Base-by-base conservation (phyloP, 1,284 basidiomycete species). In the Boletus sp. region DNA sequence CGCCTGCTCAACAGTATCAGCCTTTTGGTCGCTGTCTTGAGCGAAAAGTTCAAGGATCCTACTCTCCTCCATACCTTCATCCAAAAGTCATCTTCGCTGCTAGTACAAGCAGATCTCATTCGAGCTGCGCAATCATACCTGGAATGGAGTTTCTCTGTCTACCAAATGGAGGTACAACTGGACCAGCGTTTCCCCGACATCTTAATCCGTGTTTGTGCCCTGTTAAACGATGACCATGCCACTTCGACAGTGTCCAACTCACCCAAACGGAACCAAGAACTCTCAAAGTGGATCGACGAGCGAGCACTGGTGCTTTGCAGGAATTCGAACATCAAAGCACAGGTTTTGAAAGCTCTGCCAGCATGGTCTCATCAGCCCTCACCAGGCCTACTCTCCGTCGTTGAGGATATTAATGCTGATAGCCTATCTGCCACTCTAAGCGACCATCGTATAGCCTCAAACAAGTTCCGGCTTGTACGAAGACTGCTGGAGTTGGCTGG, bases 391-490 rank as follows among this genome's bases (percentile, higher is more conserved):
- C 57, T 67, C 6, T 61, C 69, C 8, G 57, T 78, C 16, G 73
- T 70, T 30, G 69, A 74, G 12, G 69, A 72, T 22, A 71, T 81
- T 36, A 69, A 72, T 13, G 56, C 72, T 1, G 62, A 72, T 8
- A 71, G 72, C 47, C 58, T 88, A 17, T 80, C 80, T 8, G 60
- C 62, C 8, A 72, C 82, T 27, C 71, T 91, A 32, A 70, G 68
- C 12, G 81, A 84, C 51, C 65, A 69, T 41, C 72, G 72, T 19
- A 76, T 82, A 49, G 73, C 76, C 2, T 78, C 81, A 2, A 85
- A 83, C 62, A 90, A 88, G 62, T 91, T 91, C 63, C 75, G 82
- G 12, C 65, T 89, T n/a, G 85, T 84, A 17, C 76, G 81, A 29
- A 76, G 77, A 29, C 68, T 91, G 22, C 69, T 71, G 3, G 74